phyloP scores from a whole-genome alignment of 2,329 filamentous ascomycete species.

The Xylogone sp. region DNA sequence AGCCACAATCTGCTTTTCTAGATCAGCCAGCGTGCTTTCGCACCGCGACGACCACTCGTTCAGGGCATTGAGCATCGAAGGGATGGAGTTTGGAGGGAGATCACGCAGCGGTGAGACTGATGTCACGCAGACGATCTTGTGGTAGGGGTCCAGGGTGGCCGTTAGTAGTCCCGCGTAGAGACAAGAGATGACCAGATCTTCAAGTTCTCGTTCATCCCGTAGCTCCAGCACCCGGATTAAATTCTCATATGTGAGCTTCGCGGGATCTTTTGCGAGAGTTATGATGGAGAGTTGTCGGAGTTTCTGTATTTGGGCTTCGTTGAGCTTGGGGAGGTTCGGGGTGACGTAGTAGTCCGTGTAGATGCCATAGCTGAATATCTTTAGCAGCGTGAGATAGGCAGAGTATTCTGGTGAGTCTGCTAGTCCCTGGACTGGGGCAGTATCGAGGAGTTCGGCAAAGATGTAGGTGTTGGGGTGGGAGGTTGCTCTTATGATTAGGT shows the following conservation, averaged over 20 bases:
- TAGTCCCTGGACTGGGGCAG: constrained; percentile 74
- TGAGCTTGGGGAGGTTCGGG: constrained; percentile 64
- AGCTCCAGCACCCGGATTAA: constrained; percentile 68
- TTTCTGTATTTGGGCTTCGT: constrained; percentile 71
- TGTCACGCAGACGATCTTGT: constrained; percentile 70
- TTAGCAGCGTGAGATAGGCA: constrained; percentile 65
- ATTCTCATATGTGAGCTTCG: constrained; percentile 67
- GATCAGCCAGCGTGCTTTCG: constrained; percentile 64
- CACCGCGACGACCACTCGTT: constrained; percentile 77
- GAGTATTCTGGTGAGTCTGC: constrained; percentile 58
- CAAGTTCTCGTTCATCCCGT: constrained; percentile 64
- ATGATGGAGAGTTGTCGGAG: constrained; percentile 88
- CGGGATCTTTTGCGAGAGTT: constrained; percentile 66
- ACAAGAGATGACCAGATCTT: constrained; percentile 80
- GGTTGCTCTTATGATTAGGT: constrained; percentile 83
- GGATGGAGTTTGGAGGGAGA: constrained; percentile 69
- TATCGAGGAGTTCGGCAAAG: constrained; percentile 88
- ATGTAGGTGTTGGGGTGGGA: constrained; percentile 87
- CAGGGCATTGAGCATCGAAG: constrained; percentile 64
- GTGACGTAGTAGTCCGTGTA: constrained; percentile 66
- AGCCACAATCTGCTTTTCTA: constrained; percentile 70
- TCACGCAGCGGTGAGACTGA: constrained; percentile 85
- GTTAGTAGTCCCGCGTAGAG: constrained; percentile 82
- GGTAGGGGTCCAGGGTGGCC: constrained; percentile 77
- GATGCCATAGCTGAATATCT: constrained; percentile 91